These are phyloP conservation scores for Wickerhamiella spandovensis DNA, from an alignment of 805 yeast genomes.

Conservation along the genomic window DNA sequence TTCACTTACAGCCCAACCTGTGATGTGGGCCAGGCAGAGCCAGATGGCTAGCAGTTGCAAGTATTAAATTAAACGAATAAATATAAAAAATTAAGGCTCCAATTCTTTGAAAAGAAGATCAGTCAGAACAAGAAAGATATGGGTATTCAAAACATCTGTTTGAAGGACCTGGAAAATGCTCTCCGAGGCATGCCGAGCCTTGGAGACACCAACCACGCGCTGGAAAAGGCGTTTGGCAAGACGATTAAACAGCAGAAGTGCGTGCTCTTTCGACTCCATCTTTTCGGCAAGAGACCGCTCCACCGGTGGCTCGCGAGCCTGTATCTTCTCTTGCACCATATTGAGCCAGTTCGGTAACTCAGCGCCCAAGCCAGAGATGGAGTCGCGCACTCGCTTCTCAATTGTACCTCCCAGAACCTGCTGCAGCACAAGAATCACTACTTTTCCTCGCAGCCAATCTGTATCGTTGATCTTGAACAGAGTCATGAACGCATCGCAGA, in stretches of 20 bases:
- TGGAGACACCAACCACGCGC: conserved; percentile 56
- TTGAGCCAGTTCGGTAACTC: conserved; percentile 26
- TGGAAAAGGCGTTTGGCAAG: conserved; percentile 54
- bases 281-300: conserved; percentile 14
- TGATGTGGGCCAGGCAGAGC: too few species aligned
- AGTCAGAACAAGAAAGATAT: conserved; percentile 42
- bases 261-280: conserved; percentile 38
- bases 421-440: conserved; percentile 66
- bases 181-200: conserved; percentile 48
- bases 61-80: neutral
- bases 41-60: too few species aligned
- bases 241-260: conserved; percentile 40
- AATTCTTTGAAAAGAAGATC: conserved; percentile 43
- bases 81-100: neutral
- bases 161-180: conserved; percentile 46
- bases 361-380: conserved; percentile 23
- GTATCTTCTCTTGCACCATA: conserved; percentile 11
- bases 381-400: conserved; percentile 44
- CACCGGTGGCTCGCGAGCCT: neutral
- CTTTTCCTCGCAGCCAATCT: conserved; percentile 76
- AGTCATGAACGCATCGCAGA: conserved; percentile 60
- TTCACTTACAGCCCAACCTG: neutral
- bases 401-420: conserved; percentile 80
- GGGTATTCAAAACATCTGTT: conserved; percentile 55
- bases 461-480: conserved; percentile 56